Evolutionary conservation across 495 filamentous ascomycete genomes (phyloP).

Genomic region (Pyronema omphalodes): DNA sequence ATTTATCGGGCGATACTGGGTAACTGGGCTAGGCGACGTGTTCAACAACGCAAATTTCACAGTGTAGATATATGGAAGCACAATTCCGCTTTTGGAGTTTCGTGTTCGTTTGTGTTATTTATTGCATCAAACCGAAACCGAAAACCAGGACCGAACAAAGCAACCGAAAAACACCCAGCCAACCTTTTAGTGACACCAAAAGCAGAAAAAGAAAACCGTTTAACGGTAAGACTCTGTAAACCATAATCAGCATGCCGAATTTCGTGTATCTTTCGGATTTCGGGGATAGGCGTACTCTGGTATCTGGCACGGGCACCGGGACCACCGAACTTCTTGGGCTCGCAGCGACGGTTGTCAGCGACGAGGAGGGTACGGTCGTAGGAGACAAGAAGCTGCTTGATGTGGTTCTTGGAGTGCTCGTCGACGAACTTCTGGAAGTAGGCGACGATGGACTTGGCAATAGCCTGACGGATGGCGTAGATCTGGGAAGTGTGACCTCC

Average conservation of each 20-base stretch:
- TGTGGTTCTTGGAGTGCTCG: conserved; percentile 97
- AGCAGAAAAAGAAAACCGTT: conserved; percentile 13
- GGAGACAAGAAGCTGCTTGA: conserved; percentile 82
- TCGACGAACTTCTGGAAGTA: conserved; percentile 99
- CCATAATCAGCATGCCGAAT: neutral
- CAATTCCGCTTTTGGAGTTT: too few species aligned
- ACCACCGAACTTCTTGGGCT: conserved; percentile 86
- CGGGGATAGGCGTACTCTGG: conserved; percentile 65
- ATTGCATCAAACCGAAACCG: too few species aligned
- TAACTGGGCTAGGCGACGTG: too few species aligned
- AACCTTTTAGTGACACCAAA: too few species aligned
- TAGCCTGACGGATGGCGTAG: conserved; percentile 97
- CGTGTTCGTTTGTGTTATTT: too few species aligned
- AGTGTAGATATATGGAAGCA: too few species aligned
- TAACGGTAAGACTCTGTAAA: conserved; percentile 42
- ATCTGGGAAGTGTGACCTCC: conserved; percentile 97
- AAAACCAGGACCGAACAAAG: too few species aligned
- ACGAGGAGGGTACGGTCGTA: conserved; percentile 96
- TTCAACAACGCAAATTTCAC: too few species aligned
- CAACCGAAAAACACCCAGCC: too few species aligned
- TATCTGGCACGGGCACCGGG: conserved; percentile 87
- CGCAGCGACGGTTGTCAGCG: conserved; percentile 86
- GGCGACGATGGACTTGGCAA: conserved; percentile 92
- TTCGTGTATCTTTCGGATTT: neutral
- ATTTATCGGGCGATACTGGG: too few species aligned